Percentiles rank a stretch among this genome's conserved stretches.
phyloP scores from a whole-genome alignment of 2,329 filamentous ascomycete species.

The Pseudogymnoascus verrucosus region DNA sequence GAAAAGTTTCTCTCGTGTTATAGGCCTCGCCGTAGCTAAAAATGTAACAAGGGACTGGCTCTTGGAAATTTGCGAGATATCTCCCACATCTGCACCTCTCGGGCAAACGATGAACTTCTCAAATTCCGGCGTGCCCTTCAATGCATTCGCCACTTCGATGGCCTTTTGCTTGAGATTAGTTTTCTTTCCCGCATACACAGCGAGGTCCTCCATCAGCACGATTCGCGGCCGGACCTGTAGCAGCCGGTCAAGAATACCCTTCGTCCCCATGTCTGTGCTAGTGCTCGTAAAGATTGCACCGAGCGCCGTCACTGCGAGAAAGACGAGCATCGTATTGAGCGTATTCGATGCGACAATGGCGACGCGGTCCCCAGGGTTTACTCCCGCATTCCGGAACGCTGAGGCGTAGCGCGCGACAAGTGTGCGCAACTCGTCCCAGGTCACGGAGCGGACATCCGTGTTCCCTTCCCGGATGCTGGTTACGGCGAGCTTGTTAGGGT shows the following conservation, averaged over 20 bases:
- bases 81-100: neutral
- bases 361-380: slow-evolving; percentile 61
- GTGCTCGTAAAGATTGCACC: slow-evolving; percentile 66
- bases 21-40: neutral
- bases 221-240: slow-evolving; percentile 63
- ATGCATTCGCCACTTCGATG: slow-evolving; percentile 49
- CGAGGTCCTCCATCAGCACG: slow-evolving; percentile 69
- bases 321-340: slow-evolving; percentile 60
- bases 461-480: slow-evolving; percentile 64
- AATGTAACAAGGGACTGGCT: slow-evolving; percentile 30
- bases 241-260: slow-evolving; percentile 64
- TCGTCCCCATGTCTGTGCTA: slow-evolving; percentile 75
- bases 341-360: slow-evolving; percentile 67
- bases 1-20: neutral
- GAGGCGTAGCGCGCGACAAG: slow-evolving; percentile 45
- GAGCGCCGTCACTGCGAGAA: slow-evolving; percentile 55
- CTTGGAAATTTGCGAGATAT: slow-evolving; percentile 4
- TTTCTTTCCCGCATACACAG: slow-evolving; percentile 67
- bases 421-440: slow-evolving; percentile 46
- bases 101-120: slow-evolving; percentile 43
- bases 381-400: slow-evolving; percentile 56
- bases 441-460: slow-evolving; percentile 46
- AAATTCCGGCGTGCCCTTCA: slow-evolving; percentile 54
- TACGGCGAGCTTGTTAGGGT: slow-evolving; percentile 58
- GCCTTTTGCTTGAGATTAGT: slow-evolving; percentile 59